Conservation (phyloP, 345 rosid genomes). For the Citrus cavaleriei region DNA sequence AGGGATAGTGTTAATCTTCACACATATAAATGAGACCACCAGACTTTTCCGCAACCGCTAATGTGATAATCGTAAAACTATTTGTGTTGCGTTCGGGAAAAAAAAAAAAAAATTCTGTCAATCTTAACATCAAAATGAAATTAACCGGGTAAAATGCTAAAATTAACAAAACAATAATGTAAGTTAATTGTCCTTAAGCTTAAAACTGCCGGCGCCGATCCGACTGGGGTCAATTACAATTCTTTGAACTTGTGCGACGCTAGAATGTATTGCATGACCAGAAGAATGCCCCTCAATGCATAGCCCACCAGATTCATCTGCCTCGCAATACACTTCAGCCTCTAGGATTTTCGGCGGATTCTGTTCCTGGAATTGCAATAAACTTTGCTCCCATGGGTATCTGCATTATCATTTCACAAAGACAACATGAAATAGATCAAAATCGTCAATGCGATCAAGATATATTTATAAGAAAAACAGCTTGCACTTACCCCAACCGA, state of each 20-base stretch:
- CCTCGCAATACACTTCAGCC: conserved; percentile 83
- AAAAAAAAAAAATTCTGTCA: no score
- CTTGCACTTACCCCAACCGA: conserved; percentile 43
- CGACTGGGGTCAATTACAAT: no score
- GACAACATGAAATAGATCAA: not conserved
- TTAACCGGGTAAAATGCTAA: no score
- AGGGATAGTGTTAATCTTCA: no score
- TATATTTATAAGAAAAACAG: not conserved
- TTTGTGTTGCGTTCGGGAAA: no score
- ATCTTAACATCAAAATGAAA: no score
- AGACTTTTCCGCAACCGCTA: no score
- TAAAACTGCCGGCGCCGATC: no score
- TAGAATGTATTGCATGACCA: conserved; percentile 55
- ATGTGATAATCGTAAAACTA: no score
- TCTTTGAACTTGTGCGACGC: conserved; percentile 8
- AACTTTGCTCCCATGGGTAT: conserved; percentile 78
- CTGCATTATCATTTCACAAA: conserved; percentile 31
- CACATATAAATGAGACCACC: no score
- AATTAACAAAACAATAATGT: no score
- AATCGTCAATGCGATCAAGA: not conserved
- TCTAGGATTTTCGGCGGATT: conserved; percentile 47
- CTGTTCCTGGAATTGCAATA: conserved; percentile 72
- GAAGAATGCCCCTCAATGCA: conserved; percentile 69
- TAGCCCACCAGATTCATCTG: conserved; percentile 64
- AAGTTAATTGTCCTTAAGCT: no score